These are phyloP conservation scores for Claviceps lovelessii DNA, from an alignment of 2,329 filamentous ascomycete genomes.

Conservation along the genomic window DNA sequence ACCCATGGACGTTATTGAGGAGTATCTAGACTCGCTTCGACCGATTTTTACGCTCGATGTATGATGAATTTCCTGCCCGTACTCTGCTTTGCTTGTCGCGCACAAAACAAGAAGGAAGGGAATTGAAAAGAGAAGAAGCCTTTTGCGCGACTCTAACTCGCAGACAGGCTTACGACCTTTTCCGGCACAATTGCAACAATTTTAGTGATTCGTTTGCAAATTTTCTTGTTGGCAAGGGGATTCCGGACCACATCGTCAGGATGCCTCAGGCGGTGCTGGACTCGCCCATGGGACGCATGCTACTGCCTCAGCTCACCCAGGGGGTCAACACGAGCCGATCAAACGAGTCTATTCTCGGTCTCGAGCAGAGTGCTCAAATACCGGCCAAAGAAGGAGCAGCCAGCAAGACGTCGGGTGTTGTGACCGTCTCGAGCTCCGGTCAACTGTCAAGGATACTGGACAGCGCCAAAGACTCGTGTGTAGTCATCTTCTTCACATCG, in stretches of 20 bases:
- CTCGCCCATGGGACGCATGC: conserved; percentile 77
- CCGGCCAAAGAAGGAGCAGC: conserved; percentile 3
- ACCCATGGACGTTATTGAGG: conserved; percentile 65
- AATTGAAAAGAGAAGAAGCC: background rate
- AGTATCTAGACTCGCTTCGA: conserved; percentile 75
- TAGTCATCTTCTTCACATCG: conserved; percentile 85
- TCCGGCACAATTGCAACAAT: conserved; percentile 91
- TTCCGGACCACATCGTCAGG: conserved; percentile 72
- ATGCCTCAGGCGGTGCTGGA: conserved; percentile 75
- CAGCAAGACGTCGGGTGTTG: conserved; percentile 29
- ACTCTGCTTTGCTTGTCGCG: background rate
- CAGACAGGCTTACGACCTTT: conserved; percentile 71
- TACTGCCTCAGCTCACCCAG: conserved; percentile 54
- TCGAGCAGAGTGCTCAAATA: conserved; percentile 25
- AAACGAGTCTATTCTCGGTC: conserved; percentile 38
- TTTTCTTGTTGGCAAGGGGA: conserved; percentile 77
- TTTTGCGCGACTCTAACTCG: background rate
- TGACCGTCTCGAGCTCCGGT: conserved; percentile 36
- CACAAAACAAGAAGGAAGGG: background rate
- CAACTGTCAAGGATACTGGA: conserved; percentile 24
- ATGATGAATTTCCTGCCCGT: conserved; percentile 5
- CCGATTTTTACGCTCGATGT: conserved; percentile 71
- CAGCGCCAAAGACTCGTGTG: conserved; percentile 53
- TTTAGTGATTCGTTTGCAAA: conserved; percentile 87
- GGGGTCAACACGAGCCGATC: conserved; percentile 35